Evolutionary conservation across 2,329 filamentous ascomycete species (phyloP).

Genomic region (Penicillium brevicompactum): DNA sequence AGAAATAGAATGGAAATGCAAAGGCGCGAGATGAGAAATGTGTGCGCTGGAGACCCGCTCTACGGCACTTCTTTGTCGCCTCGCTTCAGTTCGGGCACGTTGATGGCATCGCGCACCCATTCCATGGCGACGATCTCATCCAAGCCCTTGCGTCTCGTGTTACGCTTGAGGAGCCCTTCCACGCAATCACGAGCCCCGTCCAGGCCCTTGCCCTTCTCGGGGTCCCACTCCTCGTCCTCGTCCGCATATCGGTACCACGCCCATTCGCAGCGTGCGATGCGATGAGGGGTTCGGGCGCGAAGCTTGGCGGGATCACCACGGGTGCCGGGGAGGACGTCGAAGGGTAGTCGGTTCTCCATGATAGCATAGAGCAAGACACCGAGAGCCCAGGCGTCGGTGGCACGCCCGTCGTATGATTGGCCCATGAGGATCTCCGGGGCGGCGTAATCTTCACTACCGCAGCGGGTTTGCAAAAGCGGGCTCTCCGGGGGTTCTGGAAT

Average conservation of each 20-base stretch:
- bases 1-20: constrained; percentile 1
- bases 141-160: constrained; percentile 74
- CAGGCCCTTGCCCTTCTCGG: constrained; percentile 65
- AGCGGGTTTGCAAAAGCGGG: constrained; percentile 88
- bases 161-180: constrained; percentile 80
- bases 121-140: constrained; percentile 69
- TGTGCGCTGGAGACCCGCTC: constrained; percentile 29
- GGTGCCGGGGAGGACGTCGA: constrained; percentile 83
- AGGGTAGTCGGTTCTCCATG: constrained; percentile 88
- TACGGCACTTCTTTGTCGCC: constrained; percentile 55
- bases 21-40: constrained; percentile 1
- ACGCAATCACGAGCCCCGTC: constrained; percentile 78
- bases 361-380: constrained; percentile 92
- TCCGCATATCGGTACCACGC: constrained; percentile 86
- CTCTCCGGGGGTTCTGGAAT: constrained; percentile 73
- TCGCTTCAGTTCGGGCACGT: constrained; percentile 61
- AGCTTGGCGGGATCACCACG: constrained; percentile 71
- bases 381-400: constrained; percentile 92
- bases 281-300: constrained; percentile 81
- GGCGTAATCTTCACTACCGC: constrained; percentile 95
- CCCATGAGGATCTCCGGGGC: constrained; percentile 96
- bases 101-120: constrained; percentile 77
- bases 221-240: constrained; percentile 83
- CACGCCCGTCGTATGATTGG: constrained; percentile 87
- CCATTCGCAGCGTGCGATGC: constrained; percentile 96